These are phyloP conservation scores for Fusarium decemcellulare DNA, from an alignment of 2,329 filamentous ascomycete genomes.

Conservation along the genomic window DNA sequence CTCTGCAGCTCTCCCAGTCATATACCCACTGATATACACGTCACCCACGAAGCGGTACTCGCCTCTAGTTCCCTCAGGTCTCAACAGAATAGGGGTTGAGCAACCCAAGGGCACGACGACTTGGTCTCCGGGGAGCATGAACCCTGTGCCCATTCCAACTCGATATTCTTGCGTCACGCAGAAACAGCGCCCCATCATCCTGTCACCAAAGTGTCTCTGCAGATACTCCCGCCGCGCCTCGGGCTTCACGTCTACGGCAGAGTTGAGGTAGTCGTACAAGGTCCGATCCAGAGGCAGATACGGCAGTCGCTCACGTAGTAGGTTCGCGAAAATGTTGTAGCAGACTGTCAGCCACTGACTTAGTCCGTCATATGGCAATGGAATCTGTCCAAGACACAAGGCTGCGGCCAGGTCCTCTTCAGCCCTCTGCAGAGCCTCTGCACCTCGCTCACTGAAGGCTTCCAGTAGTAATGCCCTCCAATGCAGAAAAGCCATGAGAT, in stretches of 20 bases:
- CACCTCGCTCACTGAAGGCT: background rate
- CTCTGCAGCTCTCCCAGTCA: constrained; percentile 23
- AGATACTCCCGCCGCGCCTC: constrained; percentile 16
- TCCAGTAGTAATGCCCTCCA: constrained; percentile 28
- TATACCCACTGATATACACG: constrained; percentile 27
- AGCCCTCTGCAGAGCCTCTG: background rate
- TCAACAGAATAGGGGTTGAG: constrained; percentile 26
- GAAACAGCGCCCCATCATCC: constrained; percentile 28
- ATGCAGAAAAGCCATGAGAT: constrained; percentile 33
- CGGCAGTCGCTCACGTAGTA: constrained; percentile 18
- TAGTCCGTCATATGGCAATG: constrained; percentile 7
- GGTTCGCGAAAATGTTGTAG: constrained; percentile 18
- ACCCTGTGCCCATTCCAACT: constrained; percentile 22
- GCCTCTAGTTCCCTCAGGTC: constrained; percentile 13
- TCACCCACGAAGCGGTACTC: constrained; percentile 31
- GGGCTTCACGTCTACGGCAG: background rate
- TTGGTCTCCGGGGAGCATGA: constrained; percentile 28
- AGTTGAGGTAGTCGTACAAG: background rate
- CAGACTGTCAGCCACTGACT: constrained; percentile 9
- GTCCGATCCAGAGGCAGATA: constrained; percentile 12
- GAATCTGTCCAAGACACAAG: constrained; percentile 25
- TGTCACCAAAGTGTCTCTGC: constrained; percentile 19
- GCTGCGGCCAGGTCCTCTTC: constrained; percentile 29
- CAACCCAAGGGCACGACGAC: constrained; percentile 26
- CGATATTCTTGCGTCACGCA: constrained; percentile 17